Percentiles rank a stretch among this genome's conserved stretches.
Evolutionary conservation across 1,139 yeast genomes (phyloP).

Genomic region (Suhomyces guaymorum): DNA sequence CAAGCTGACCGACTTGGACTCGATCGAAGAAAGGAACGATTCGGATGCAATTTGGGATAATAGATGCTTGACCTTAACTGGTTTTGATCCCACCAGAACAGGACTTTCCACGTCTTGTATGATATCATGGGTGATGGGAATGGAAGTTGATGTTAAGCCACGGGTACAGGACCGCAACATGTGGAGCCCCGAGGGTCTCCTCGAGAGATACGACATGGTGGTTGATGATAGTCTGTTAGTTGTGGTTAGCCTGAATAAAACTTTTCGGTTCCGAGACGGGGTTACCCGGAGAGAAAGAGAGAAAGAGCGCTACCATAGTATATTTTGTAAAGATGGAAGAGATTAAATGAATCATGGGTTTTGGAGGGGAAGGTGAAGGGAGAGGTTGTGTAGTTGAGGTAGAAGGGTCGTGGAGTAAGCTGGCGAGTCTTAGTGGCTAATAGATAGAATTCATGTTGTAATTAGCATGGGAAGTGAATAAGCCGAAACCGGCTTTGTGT

Average conservation of each 20-base stretch:
- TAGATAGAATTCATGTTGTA: too few relatives aligned
- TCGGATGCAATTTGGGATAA: slow-evolving; percentile 12
- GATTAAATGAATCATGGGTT: too few relatives aligned
- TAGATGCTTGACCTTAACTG: slow-evolving; percentile 5
- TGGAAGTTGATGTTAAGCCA: slow-evolving; percentile 7
- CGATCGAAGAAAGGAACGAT: slow-evolving; percentile 11
- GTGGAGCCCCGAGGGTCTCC: slow-evolving; percentile 7
- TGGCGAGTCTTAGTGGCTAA: too few relatives aligned
- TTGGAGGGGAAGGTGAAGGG: too few relatives aligned
- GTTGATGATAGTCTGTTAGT: neutral
- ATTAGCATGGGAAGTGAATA: too few relatives aligned
- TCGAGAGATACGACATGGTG: slow-evolving; percentile 7
- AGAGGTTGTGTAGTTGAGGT: too few relatives aligned
- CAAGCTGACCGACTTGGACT: neutral
- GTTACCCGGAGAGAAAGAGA: slow-evolving; percentile 3
- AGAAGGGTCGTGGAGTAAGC: too few relatives aligned
- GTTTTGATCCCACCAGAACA: slow-evolving; percentile 1
- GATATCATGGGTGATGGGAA: slow-evolving; percentile 5
- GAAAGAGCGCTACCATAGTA: neutral
- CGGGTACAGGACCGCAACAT: slow-evolving; percentile 3
- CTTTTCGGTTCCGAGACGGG: slow-evolving; percentile 3
- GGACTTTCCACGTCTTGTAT: slow-evolving; percentile 2
- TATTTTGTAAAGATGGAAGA: too few relatives aligned
- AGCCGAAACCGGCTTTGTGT: too few relatives aligned
- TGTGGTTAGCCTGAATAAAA: slow-evolving; percentile 1